These are phyloP conservation scores for Grosmannia serpens DNA, from an alignment of 2,329 filamentous ascomycete genomes.

Conservation along the genomic window DNA sequence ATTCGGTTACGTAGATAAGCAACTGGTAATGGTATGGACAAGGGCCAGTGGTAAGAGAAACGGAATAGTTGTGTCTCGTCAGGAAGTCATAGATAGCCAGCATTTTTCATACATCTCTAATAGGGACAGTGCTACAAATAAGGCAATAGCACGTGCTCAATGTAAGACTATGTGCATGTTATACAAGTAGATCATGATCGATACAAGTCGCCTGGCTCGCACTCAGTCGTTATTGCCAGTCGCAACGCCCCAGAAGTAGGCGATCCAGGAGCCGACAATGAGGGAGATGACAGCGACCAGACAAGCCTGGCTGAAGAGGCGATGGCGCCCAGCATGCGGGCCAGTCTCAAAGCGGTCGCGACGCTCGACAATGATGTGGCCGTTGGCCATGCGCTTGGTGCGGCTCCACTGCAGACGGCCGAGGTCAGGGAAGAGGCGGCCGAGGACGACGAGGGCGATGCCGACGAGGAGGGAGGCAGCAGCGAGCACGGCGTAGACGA, in stretches of 20 bases:
- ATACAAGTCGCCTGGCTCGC: too few relatives aligned
- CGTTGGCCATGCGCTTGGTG: slow-evolving; percentile 35
- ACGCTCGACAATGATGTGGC: slow-evolving; percentile 26
- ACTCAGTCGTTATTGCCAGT: slow-evolving; percentile 17
- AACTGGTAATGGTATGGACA: too few relatives aligned
- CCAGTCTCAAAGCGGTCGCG: slow-evolving; percentile 22
- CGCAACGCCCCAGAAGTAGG: slow-evolving; percentile 50
- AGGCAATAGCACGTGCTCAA: too few relatives aligned
- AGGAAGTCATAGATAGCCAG: too few relatives aligned
- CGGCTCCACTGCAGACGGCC: slow-evolving; percentile 45
- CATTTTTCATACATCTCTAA: too few relatives aligned
- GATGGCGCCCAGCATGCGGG: background rate
- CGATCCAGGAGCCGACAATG: slow-evolving; percentile 39
- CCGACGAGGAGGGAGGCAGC: slow-evolving; percentile 33
- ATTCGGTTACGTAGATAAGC: too few relatives aligned
- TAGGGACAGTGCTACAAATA: too few relatives aligned
- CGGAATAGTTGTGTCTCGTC: too few relatives aligned
- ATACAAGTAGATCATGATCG: too few relatives aligned
- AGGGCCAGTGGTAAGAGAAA: too few relatives aligned
- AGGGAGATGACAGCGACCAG: slow-evolving; percentile 33
- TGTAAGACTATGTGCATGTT: too few relatives aligned
- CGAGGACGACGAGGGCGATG: slow-evolving; percentile 16
- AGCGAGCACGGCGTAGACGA: slow-evolving; percentile 44
- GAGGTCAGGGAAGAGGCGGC: slow-evolving; percentile 29
- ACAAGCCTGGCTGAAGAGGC: slow-evolving; percentile 22